A percentile compares a stretch with the other conserved stretches of the same genome.
These are phyloP conservation scores for Sporothrix globosa DNA, from an alignment of 2,329 filamentous ascomycete genomes.

Conservation along the genomic window DNA sequence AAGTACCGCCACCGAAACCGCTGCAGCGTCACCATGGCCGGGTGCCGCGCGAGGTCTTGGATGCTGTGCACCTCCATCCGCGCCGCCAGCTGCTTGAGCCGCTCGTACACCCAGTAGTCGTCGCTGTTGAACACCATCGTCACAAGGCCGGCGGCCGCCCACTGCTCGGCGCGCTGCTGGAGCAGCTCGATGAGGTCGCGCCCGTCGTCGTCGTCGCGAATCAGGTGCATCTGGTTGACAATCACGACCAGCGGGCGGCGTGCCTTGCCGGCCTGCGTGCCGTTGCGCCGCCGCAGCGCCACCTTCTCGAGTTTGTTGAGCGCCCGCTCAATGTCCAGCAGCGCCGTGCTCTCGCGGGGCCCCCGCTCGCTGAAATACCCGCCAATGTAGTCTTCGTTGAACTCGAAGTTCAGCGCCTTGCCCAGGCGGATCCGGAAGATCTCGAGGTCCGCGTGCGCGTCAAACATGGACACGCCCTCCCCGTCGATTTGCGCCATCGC, in stretches of 20 bases:
- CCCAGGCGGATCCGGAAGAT: conserved; percentile 92
- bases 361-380: conserved; percentile 93
- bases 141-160: conserved; percentile 88
- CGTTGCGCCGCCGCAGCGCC: conserved; percentile 69
- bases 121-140: conserved; percentile 95
- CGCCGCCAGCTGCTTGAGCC: conserved; percentile 87
- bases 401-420: conserved; percentile 94
- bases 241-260: conserved; percentile 77
- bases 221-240: conserved; percentile 89
- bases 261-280: conserved; percentile 50
- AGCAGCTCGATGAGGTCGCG: conserved; percentile 90
- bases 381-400: conserved; percentile 96
- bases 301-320: conserved; percentile 99
- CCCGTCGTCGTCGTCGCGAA: conserved; percentile 91
- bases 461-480: conserved; percentile 90
- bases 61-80: conserved; percentile 93
- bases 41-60: conserved; percentile 75
- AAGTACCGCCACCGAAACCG: conserved; percentile 83
- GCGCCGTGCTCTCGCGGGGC: conserved; percentile 84
- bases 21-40: conserved; percentile 74
- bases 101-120: conserved; percentile 98
- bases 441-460: conserved; percentile 91
- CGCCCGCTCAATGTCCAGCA: conserved; percentile 93
- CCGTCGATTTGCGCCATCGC: conserved; percentile 93
- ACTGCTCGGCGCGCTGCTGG: conserved; percentile 93